phyloP scores from a whole-genome alignment of 768 basidiomycete species.

The Tephrocybe rancida region DNA sequence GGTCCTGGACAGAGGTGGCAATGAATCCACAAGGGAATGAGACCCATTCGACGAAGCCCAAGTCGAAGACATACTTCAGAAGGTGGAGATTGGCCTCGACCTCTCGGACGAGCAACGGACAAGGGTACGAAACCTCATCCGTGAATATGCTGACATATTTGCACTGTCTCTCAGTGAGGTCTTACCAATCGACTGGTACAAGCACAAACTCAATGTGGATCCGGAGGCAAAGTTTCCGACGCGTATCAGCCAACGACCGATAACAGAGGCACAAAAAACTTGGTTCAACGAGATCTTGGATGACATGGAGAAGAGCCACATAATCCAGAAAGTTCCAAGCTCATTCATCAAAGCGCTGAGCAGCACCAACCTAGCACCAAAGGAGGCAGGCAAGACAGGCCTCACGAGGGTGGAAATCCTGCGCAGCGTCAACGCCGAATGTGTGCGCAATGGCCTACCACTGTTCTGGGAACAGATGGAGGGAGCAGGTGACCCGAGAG shows the following conservation, averaged over 20 bases:
- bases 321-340: conserved; percentile 23
- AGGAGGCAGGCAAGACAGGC: neutral
- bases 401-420: neutral
- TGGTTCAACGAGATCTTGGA: conserved; percentile 33
- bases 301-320: conserved; percentile 32
- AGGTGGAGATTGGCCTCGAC: conserved; percentile 29
- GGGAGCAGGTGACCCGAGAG: neutral
- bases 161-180: conserved; percentile 41
- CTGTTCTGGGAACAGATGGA: neutral
- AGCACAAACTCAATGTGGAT: conserved; percentile 34
- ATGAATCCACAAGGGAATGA: conserved; percentile 17
- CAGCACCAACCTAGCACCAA: conserved; percentile 22
- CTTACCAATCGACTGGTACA: conserved; percentile 17
- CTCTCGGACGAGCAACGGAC: conserved; percentile 23
- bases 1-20: neutral
- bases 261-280: conserved; percentile 30
- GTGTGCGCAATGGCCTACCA: neutral
- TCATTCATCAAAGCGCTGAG: neutral
- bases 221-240: conserved; percentile 26
- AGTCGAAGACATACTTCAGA: conserved; percentile 18
- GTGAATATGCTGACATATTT: conserved; percentile 38
- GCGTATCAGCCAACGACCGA: conserved; percentile 29
- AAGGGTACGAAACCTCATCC: conserved; percentile 24
- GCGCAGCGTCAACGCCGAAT: neutral
- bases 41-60: conserved; percentile 26